phyloP scores from a whole-genome alignment of 768 basidiomycete species.

The Auriscalpium orientale region DNA sequence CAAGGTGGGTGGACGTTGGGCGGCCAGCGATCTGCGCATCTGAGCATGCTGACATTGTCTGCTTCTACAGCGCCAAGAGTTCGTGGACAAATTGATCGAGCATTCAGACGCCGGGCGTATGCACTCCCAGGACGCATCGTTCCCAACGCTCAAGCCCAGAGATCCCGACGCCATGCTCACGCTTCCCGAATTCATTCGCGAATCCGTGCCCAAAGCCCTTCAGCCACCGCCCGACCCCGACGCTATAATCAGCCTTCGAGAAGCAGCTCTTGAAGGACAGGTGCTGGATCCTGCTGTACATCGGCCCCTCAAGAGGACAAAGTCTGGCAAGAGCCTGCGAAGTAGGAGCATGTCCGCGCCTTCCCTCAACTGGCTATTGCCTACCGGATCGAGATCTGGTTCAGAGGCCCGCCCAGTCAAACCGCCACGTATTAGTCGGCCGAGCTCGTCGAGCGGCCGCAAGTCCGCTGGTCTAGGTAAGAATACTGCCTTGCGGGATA shows the following conservation, averaged over 20 bases:
- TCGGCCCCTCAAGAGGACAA: conserved; percentile 26
- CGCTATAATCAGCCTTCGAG: conserved; percentile 24
- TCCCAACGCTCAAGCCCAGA: conserved; percentile 23
- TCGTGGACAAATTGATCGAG: conserved; percentile 64
- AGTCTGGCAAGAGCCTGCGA: conserved; percentile 21
- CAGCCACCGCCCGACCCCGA: conserved; percentile 7
- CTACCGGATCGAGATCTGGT: conserved; percentile 14
- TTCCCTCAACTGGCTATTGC: conserved; percentile 24
- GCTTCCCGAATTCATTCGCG: conserved; percentile 36
- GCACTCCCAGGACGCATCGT: conserved; percentile 70
- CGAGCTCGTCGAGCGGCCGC: conserved; percentile 22
- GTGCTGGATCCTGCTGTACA: conserved; percentile 19
- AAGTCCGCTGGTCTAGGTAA: conserved; percentile 19
- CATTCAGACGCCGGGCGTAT: conserved; percentile 72
- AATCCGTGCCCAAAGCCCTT: conserved; percentile 8
- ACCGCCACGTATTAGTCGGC: conserved; percentile 16
- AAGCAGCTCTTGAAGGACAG: conserved; percentile 34
- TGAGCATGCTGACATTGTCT: conserved; percentile 3
- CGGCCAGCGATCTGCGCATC: not conserved
- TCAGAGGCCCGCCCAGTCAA: conserved; percentile 13
- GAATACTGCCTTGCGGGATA: not conserved
- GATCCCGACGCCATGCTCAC: conserved; percentile 44
- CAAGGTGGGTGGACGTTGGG: conserved; percentile 39
- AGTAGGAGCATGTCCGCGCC: conserved; percentile 31
- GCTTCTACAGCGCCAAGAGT: conserved; percentile 51